Conservation (phyloP, 2,329 filamentous ascomycete genomes). For the Aspergillus jensenii region DNA sequence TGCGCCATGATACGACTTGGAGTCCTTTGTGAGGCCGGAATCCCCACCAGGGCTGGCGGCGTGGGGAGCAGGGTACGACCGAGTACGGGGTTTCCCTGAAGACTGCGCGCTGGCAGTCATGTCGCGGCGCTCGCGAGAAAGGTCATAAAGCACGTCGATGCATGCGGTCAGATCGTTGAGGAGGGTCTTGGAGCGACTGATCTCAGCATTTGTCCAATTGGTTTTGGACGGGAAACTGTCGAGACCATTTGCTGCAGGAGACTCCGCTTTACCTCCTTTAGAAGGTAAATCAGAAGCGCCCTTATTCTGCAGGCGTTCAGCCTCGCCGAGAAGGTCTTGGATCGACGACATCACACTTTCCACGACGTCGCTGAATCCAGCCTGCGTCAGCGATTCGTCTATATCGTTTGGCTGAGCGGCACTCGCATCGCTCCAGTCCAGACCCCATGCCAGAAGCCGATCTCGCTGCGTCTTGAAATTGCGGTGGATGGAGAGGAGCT, state of each 20-base stretch:
- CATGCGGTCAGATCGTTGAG: conserved; percentile 60
- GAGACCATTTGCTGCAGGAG: conserved; percentile 30
- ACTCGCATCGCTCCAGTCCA: conserved; percentile 65
- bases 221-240: conserved; percentile 37
- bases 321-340: conserved; percentile 62
- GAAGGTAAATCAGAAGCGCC: conserved; percentile 40
- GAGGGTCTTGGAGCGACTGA: conserved; percentile 57
- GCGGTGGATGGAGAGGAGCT: conserved; percentile 57
- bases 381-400: conserved; percentile 61
- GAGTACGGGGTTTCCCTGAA: conserved; percentile 20
- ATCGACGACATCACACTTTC: conserved; percentile 65
- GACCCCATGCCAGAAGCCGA: conserved; percentile 62
- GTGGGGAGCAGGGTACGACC: conserved; percentile 29
- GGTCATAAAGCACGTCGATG: conserved; percentile 64
- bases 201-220: conserved; percentile 52
- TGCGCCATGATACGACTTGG: conserved; percentile 35
- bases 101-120: conserved; percentile 35
- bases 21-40: conserved; percentile 23
- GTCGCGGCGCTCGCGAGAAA: conserved; percentile 58
- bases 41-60: conserved; percentile 18
- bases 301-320: conserved; percentile 55
- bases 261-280: conserved; percentile 35
- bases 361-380: conserved; percentile 63
- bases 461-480: conserved; percentile 65
- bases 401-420: conserved; percentile 59